Evolutionary conservation across 108 stramenopile species (phyloP).

Genomic region (Seminavis robusta): DNA sequence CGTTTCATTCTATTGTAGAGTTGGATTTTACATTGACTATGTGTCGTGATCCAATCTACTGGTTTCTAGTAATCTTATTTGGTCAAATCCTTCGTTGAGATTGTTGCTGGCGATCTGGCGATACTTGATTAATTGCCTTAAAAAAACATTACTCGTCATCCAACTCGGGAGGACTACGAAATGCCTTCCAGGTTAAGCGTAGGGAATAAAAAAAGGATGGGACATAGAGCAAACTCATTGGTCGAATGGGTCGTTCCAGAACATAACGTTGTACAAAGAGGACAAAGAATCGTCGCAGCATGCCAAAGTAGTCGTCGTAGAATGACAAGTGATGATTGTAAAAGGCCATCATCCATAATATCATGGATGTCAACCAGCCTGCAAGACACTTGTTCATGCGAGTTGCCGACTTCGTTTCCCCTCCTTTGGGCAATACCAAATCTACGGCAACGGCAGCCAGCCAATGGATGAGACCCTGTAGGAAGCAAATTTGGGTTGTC

Average conservation of each 20-base stretch:
- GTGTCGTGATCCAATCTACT: too few relatives aligned
- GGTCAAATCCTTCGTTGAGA: too few relatives aligned
- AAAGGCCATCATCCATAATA: conserved; percentile 42
- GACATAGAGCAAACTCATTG: conserved; percentile 26
- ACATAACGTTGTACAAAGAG: conserved; percentile 16
- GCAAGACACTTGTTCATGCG: conserved; percentile 43
- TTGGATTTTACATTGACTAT: too few relatives aligned
- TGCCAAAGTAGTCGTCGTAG: conserved; percentile 33
- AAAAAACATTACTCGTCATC: conserved; percentile 28
- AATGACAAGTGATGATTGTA: conserved; percentile 45
- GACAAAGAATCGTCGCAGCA: conserved; percentile 23
- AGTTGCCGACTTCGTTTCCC: conserved; percentile 21
- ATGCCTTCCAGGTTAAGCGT: conserved; percentile 28
- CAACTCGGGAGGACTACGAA: conserved; percentile 11
- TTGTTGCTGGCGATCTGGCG: too few relatives aligned
- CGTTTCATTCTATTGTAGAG: too few relatives aligned
- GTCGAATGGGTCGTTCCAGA: conserved; percentile 10
- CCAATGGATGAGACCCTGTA: conserved; percentile 56
- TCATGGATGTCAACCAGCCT: conserved; percentile 16
- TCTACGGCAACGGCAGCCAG: conserved; percentile 37
- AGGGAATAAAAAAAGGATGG: conserved; percentile 20
- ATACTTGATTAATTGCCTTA: too few relatives aligned
- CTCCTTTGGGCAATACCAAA: conserved; percentile 20
- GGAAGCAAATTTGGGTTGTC: conserved; percentile 38
- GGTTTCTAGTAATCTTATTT: too few relatives aligned